phyloP scores from a whole-genome alignment of 352 stramenopile species.

The Globisporangium apiculatum region DNA sequence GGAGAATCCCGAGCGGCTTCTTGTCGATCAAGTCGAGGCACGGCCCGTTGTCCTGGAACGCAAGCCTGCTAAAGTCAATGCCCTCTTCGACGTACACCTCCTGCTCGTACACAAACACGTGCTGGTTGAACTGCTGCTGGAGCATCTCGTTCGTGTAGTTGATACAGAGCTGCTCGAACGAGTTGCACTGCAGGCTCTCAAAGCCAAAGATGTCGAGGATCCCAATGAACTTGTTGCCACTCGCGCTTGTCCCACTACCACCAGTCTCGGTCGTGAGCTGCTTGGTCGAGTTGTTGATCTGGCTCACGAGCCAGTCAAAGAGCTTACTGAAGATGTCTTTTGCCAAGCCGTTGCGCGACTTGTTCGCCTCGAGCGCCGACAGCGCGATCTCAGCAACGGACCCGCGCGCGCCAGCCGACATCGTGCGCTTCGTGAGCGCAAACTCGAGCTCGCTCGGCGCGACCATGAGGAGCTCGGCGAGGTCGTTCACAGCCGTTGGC shows the following conservation, averaged over 20 bases:
- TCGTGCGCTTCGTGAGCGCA: slow-evolving; percentile 84
- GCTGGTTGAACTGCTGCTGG: slow-evolving; percentile 93
- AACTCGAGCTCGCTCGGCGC: slow-evolving; percentile 78
- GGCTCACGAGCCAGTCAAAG: slow-evolving; percentile 94
- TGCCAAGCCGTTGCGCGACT: slow-evolving; percentile 91
- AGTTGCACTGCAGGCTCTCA: slow-evolving; percentile 91
- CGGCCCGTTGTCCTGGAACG: slow-evolving; percentile 92
- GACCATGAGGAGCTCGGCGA: slow-evolving; percentile 85
- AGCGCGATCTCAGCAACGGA: slow-evolving; percentile 84
- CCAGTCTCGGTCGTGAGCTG: slow-evolving; percentile 36
- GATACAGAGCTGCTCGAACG: slow-evolving; percentile 95
- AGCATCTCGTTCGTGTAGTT: slow-evolving; percentile 97
- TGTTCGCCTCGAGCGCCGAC: slow-evolving; percentile 71
- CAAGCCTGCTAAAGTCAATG: slow-evolving; percentile 87
- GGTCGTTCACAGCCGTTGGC: slow-evolving; percentile 57
- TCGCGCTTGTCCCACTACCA: slow-evolving; percentile 12
- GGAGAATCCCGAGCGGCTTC: slow-evolving; percentile 89
- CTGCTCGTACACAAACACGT: slow-evolving; percentile 97
- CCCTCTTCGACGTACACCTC: slow-evolving; percentile 96
- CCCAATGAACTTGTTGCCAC: slow-evolving; percentile 83
- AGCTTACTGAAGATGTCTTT: slow-evolving; percentile 96
- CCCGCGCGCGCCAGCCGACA: slow-evolving; percentile 77
- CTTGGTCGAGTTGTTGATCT: slow-evolving; percentile 89
- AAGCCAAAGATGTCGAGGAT: slow-evolving; percentile 98
- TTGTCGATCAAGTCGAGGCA: slow-evolving; percentile 92